Evolutionary conservation across 306 rosid genomes (phyloP).

Genomic region (Heteromeles arbutifolia): DNA sequence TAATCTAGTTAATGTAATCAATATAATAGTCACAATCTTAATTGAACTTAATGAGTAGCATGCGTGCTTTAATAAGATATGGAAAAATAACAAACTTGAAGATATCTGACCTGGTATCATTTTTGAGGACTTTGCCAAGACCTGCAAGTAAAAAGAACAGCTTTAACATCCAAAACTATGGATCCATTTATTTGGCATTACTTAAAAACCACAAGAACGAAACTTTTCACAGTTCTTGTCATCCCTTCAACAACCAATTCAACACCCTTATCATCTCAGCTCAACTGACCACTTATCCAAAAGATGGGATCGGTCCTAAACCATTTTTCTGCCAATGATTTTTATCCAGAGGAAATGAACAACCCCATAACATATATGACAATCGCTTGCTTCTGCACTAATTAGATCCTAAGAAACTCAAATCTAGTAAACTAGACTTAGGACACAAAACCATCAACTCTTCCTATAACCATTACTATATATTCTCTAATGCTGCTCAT

Average conservation of each 20-base stretch:
- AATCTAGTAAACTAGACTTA: not conserved
- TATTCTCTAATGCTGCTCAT: not conserved
- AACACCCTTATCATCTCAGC: not conserved
- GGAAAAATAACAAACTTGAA: not conserved
- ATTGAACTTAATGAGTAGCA: not conserved
- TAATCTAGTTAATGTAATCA: not conserved
- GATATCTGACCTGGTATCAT: constrained; percentile 90
- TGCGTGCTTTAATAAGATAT: not conserved
- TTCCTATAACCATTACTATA: not conserved
- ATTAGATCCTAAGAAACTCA: not conserved
- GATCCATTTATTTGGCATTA: not conserved
- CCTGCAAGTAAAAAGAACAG: constrained; percentile 47
- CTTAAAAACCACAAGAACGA: not conserved
- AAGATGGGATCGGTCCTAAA: not conserved
- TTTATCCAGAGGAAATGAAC: not conserved
- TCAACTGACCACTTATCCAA: not conserved
- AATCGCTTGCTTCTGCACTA: not conserved
- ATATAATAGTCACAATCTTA: not conserved
- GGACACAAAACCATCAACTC: not conserved
- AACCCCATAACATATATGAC: not conserved
- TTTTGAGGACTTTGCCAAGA: constrained; percentile 93
- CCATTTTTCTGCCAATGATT: not conserved
- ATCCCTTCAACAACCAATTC: not conserved
- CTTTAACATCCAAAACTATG: constrained; percentile 3
- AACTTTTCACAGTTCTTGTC: not conserved